Base-by-base conservation (phyloP, 176 grass and related monocot genomes). In the Oryza coarctata region DNA sequence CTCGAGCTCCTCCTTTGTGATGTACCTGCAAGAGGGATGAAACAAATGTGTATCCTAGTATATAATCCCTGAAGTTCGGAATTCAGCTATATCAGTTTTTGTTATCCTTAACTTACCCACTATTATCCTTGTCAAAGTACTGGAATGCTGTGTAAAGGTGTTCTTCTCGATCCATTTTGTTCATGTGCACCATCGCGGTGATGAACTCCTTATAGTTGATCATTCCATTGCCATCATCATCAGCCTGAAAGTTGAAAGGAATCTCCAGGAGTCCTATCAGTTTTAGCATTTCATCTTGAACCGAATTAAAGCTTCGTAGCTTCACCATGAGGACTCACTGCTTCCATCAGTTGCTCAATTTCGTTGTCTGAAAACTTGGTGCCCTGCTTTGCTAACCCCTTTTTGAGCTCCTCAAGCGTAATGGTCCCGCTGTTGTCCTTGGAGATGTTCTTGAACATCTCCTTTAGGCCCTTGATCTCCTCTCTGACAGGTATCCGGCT, bases 391-490 rank as follows among this genome's bases (percentile, higher is more conserved):
- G 87, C 43, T n/a, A 97, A 41, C 34, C 92, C 94, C 9, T 85
- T n/a, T 61, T 89, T 97, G 13, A 97, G 88, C 63, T 94, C 91
- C 23, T 94, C 92, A 9, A 97, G 89, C 3, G 92, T 94, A 26
- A 97, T 97, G 25, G 87, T 94, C n/a, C 92, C 88, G 23, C 87
- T 97, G 52, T 90, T 90, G 26, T 97, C 94, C 43, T 89, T 90
- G 76, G 92, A 92, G 1, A 97, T 97, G 77, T 70, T 88, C 83
- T 97, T 97, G 80, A 97, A 92, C 94, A 94, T 94, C 76, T 94
- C 89, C 80, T 94, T 94, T 18, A 97, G 77, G 20, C 94, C 94
- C 17, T 75, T 83, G 70, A 97, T 92, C 57, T 97, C 94, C 77
- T 94, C 94, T 97, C 94, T 6, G 89, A 97, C 74, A 97, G 84